These are phyloP conservation scores for Pichia californica DNA, from an alignment of 805 yeast species.

Conservation along the genomic window DNA sequence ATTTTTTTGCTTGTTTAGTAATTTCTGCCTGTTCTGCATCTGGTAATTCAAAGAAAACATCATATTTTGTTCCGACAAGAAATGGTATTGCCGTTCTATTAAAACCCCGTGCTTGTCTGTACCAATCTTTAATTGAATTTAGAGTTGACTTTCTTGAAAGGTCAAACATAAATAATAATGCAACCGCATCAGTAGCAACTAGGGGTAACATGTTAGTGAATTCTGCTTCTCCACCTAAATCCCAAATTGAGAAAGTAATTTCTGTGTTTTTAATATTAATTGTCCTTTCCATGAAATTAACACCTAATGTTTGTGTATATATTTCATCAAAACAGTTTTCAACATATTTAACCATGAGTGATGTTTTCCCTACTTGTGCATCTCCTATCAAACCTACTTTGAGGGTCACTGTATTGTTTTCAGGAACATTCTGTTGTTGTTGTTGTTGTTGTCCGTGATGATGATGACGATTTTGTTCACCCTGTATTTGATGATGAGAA, in stretches of 20 bases:
- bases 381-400: constrained; percentile 94
- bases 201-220: constrained; percentile 93
- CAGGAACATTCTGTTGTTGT: constrained; percentile 2
- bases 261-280: constrained; percentile 80
- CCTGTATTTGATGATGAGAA: too few relatives aligned
- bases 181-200: constrained; percentile 88
- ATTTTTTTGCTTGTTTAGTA: constrained; percentile 74
- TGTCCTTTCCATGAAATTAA: constrained; percentile 88
- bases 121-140: constrained; percentile 91
- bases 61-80: constrained; percentile 90
- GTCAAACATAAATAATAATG: constrained; percentile 85
- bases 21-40: constrained; percentile 78
- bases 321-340: constrained; percentile 89
- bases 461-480: too few relatives aligned
- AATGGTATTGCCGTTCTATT: constrained; percentile 89
- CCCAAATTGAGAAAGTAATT: constrained; percentile 90
- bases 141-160: constrained; percentile 79
- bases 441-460: too few relatives aligned
- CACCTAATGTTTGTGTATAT: constrained; percentile 91
- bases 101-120: constrained; percentile 81
- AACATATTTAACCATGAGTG: constrained; percentile 95
- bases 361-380: constrained; percentile 93
- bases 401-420: constrained; percentile 47
- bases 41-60: constrained; percentile 72
- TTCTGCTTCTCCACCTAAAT: constrained; percentile 91